phyloP scores from a whole-genome alignment of 352 stramenopile genomes.

The Globisporangium iwayamae region DNA sequence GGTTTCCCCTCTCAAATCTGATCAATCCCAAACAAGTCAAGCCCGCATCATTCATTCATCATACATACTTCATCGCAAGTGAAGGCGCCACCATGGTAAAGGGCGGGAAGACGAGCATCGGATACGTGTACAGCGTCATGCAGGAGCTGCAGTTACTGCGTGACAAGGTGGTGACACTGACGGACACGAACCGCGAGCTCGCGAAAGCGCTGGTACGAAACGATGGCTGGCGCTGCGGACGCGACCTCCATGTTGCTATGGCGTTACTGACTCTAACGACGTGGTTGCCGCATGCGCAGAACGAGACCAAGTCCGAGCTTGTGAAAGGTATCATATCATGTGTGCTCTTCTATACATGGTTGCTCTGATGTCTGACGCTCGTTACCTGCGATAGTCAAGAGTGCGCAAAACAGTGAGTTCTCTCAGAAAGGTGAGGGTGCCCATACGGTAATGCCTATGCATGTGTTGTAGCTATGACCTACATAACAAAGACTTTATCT shows the following conservation, averaged over 20 bases:
- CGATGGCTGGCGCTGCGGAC: neutral
- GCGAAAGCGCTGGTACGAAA: constrained; percentile 55
- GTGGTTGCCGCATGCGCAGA: constrained; percentile 24
- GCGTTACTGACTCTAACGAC: neutral
- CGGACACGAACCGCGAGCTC: constrained; percentile 57
- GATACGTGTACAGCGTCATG: constrained; percentile 56
- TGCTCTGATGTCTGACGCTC: neutral
- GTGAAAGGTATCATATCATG: constrained; percentile 26
- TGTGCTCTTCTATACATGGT: neutral
- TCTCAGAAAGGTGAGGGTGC: constrained; percentile 6
- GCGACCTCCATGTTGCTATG: neutral
- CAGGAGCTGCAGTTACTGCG: constrained; percentile 60
- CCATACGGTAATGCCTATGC: neutral
- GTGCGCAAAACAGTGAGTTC: constrained; percentile 12
- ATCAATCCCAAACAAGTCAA: neutral
- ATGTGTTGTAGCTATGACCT: neutral
- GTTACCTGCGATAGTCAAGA: neutral
- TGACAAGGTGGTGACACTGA: constrained; percentile 33
- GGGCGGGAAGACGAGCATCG: constrained; percentile 27
- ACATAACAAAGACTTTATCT: neutral
- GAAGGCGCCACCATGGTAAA: constrained; percentile 23
- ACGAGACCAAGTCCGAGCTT: constrained; percentile 51
- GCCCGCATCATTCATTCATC: neutral
- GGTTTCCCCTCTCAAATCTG: constrained; percentile 9
- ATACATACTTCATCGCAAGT: neutral